Evolutionary conservation across 768 basidiomycete species (phyloP).

Genomic region (Peribolospora baueri): DNA sequence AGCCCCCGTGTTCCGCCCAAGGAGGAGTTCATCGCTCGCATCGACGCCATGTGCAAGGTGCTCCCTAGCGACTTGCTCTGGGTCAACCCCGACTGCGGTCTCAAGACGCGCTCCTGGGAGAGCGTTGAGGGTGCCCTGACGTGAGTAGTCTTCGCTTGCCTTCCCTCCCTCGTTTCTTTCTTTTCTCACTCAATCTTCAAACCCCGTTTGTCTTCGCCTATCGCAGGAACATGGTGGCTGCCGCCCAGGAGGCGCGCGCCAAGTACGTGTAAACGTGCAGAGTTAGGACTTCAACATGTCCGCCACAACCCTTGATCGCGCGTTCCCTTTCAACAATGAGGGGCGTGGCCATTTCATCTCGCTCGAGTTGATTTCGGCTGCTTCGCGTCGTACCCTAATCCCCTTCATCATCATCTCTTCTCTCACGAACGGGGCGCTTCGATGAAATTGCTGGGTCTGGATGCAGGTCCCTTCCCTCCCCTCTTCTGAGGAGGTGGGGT

Average conservation of each 20-base stretch:
- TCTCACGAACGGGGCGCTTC: too few relatives aligned
- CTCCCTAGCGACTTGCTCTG: conserved; percentile 25
- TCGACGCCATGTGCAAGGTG: conserved; percentile 44
- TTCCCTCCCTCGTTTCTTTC: neutral
- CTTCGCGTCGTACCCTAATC: too few relatives aligned
- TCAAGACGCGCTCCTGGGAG: conserved; percentile 50
- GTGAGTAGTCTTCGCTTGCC: neutral
- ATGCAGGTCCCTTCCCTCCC: too few relatives aligned
- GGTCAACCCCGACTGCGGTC: conserved; percentile 93
- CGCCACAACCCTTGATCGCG: neutral
- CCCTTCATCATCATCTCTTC: too few relatives aligned
- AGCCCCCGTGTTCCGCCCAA: conserved; percentile 87
- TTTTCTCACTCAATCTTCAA: conserved; percentile 1
- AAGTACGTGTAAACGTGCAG: conserved; percentile 37
- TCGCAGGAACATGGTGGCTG: conserved; percentile 61
- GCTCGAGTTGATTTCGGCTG: too few relatives aligned
- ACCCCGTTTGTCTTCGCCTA: conserved; percentile 27
- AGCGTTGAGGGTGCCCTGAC: neutral
- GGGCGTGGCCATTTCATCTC: too few relatives aligned
- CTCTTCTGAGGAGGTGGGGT: too few relatives aligned
- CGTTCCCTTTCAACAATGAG: too few relatives aligned
- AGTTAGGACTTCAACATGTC: conserved; percentile 9
- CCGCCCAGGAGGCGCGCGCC: conserved; percentile 78
- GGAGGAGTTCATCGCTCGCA: conserved; percentile 81
- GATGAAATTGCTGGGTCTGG: too few relatives aligned